Evolutionary conservation across 148 eudicot genomes (phyloP), one percentile per base, ranked within the genome.

Genomic region (Rhododendron molle): DNA sequence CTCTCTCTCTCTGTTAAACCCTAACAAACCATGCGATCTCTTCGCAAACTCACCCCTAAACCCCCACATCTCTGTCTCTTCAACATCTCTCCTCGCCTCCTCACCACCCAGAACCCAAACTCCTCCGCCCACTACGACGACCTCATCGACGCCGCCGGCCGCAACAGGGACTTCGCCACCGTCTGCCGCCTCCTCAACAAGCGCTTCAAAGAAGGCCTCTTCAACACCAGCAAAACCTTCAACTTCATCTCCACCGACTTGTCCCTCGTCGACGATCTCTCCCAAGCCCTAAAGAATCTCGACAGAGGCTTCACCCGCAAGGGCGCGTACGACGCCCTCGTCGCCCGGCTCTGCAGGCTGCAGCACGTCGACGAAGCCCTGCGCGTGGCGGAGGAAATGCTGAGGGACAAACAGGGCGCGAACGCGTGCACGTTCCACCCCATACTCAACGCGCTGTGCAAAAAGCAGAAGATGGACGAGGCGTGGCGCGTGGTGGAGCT

Each of bases 221-320:
- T 93, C 88, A 92, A 89, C 89, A 94, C 92, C 43, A 81, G 72
- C 50, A 85, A 88, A 56, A 93, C 96, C 50, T 94, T 94, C 91
- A 92, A 77, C 26, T 94, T 94, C 90, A 78, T 94, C 83, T 78
- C 92, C 23, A 34, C 90, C 2, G 85, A 92, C 81, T 81, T 89
- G 1, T 49, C 89, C 32, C 38, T 87, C 1, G 89, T 93, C 81
- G 84, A 85, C 36, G 87, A 91, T 0, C 87, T 93, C 52, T 82
- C 88, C 81, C 47, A 87, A 38, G 60, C 86, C 83, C 83, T 94
- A 16, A 81, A 89, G 11, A 71, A 34, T 7, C 90, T 94, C 80
- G 91, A 92, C 44, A 16, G 67, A 82, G 93, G 91, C 2, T 73
- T 88, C 83, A 43, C 91, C 38, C 86, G 92, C n/a, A 92, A 89